phyloP scores from a whole-genome alignment of 805 yeast species.

The Saccharomyces kudriavzevii region DNA sequence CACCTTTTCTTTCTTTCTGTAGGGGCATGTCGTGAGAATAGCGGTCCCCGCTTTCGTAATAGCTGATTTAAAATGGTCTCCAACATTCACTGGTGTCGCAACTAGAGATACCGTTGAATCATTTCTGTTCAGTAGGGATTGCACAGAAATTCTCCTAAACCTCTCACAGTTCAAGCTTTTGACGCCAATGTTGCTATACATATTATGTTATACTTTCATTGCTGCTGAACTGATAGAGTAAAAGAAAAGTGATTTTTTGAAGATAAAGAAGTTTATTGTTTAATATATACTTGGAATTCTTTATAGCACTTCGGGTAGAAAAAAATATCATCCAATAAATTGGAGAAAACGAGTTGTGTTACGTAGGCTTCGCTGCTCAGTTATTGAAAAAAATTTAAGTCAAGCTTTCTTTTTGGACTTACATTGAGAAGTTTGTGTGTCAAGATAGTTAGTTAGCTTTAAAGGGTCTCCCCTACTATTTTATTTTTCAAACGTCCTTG shows the following conservation, averaged over 20 bases:
- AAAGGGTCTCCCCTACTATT: background rate
- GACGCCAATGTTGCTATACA: background rate
- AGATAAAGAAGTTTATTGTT: background rate
- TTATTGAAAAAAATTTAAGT: background rate
- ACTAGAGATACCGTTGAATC: background rate
- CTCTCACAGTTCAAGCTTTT: background rate
- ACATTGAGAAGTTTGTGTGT: background rate
- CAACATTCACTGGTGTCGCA: background rate
- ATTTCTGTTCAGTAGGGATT: background rate
- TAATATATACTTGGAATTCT: background rate
- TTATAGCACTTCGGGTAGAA: background rate
- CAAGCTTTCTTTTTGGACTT: background rate
- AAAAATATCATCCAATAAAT: background rate
- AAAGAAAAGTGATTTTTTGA: background rate
- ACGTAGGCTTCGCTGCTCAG: background rate
- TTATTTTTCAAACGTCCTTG: background rate
- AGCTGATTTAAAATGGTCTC: background rate
- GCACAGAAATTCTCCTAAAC: background rate
- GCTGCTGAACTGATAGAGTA: background rate
- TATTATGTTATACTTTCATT: background rate
- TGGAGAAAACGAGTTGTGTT: background rate
- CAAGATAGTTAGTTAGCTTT: background rate
- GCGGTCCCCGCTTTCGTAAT: background rate
- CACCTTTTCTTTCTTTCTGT: background rate
- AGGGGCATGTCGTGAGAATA: background rate